Conservation (phyloP, 371 early-diverging fungal species). For the Dinochytrium kinnereticum region DNA sequence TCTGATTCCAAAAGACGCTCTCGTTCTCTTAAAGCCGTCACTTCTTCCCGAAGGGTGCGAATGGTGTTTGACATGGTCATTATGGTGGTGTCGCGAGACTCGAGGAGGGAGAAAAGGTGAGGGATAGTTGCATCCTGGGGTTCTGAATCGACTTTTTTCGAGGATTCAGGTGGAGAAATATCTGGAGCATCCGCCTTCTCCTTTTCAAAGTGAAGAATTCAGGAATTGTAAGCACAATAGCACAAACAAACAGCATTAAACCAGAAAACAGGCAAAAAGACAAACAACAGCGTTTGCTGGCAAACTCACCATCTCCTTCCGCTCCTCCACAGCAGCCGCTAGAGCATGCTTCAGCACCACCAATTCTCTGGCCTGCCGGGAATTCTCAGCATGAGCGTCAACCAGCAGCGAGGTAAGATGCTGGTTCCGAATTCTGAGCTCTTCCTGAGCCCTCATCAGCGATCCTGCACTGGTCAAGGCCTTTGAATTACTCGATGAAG, state of each 20-base stretch:
- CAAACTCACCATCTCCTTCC: not conserved
- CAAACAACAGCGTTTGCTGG: too few species aligned
- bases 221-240: too few species aligned
- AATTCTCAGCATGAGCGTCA: not conserved
- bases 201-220: too few species aligned
- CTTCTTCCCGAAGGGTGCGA: not conserved
- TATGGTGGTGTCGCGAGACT: not conserved
- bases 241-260: too few species aligned
- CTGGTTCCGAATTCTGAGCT: not conserved
- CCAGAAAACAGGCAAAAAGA: too few species aligned
- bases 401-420: not conserved
- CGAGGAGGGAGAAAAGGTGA: not conserved
- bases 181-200: too few species aligned
- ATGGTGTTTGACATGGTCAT: not conserved
- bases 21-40: not conserved
- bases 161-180: too few species aligned
- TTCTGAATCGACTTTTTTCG: too few species aligned
- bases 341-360: conserved; percentile 3
- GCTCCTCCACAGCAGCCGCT: not conserved
- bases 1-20: not conserved
- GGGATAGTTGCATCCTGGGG: too few species aligned
- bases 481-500: too few species aligned
- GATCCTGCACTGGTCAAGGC: too few species aligned
- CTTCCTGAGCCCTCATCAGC: conserved; percentile 42
- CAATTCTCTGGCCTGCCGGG: not conserved